A percentile compares a stretch with the other conserved stretches of the same genome.
phyloP scores from a whole-genome alignment of 345 rosid genomes.

The Raphanus raphanistrum region DNA sequence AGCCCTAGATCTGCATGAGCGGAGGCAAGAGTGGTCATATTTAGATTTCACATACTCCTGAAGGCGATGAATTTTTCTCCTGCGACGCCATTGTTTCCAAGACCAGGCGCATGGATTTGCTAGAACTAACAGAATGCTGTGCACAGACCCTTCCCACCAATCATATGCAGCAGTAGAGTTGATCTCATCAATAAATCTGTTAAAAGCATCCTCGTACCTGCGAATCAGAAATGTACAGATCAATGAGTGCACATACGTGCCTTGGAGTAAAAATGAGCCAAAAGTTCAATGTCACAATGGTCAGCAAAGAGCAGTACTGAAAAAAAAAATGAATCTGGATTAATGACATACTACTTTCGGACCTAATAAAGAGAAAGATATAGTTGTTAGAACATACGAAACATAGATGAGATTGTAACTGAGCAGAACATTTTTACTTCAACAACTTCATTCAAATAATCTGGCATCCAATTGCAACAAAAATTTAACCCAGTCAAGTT shows the following conservation, averaged over 20 bases:
- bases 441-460: slow-evolving; percentile 22
- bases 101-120: slow-evolving; percentile 99
- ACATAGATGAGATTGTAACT: background rate
- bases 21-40: slow-evolving; percentile 97
- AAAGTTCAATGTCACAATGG: slow-evolving; percentile 16
- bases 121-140: slow-evolving; percentile 84
- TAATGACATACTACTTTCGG: slow-evolving; percentile 5
- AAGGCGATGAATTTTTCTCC: slow-evolving; percentile 83
- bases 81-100: slow-evolving; percentile 96
- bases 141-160: slow-evolving; percentile 99
- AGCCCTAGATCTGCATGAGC: slow-evolving; percentile 98
- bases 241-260: slow-evolving; percentile 6
- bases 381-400: background rate
- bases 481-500: slow-evolving; percentile 11
- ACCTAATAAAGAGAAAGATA: background rate
- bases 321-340: background rate
- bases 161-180: slow-evolving; percentile 97
- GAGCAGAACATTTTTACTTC: slow-evolving; percentile 3
- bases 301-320: background rate
- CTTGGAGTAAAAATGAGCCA: slow-evolving; percentile 6
- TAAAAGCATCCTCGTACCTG: slow-evolving; percentile 98
- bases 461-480: slow-evolving; percentile 27
- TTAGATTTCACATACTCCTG: slow-evolving; percentile 96
- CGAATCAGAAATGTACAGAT: slow-evolving; percentile 26
- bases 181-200: slow-evolving; percentile 91